Evolutionary conservation across 305 asterid genomes (phyloP).

Genomic region (Fraxinus baroniana): DNA sequence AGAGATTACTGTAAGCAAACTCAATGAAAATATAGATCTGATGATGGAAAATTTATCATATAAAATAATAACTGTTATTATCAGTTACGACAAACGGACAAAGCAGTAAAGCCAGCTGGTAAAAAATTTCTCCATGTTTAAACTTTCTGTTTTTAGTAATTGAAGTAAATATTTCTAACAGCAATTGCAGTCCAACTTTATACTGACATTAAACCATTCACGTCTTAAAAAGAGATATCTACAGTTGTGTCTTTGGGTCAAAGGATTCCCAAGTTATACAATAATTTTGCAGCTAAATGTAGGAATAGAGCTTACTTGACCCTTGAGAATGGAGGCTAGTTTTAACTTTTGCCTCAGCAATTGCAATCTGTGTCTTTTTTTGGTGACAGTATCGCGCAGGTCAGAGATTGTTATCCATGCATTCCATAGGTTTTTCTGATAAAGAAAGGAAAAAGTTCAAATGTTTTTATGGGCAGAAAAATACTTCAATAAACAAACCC

Average conservation of each 20-base stretch:
- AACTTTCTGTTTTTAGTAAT: neutral
- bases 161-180: neutral
- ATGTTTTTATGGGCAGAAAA: slow-evolving; percentile 3
- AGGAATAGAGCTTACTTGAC: slow-evolving; percentile 60
- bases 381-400: slow-evolving; percentile 78
- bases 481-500: neutral
- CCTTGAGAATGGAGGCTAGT: slow-evolving; percentile 79
- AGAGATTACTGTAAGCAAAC: neutral
- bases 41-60: neutral
- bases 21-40: neutral
- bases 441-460: slow-evolving; percentile 18
- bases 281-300: neutral
- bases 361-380: slow-evolving; percentile 81
- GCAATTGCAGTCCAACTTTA: neutral
- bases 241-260: neutral
- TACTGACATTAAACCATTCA: neutral
- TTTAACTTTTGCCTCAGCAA: slow-evolving; percentile 84
- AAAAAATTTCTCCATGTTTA: neutral
- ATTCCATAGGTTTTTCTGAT: slow-evolving; percentile 81
- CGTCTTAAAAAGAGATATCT: neutral
- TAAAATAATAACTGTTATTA: neutral
- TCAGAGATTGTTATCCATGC: slow-evolving; percentile 92
- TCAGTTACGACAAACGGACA: neutral
- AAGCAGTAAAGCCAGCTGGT: neutral
- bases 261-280: neutral